Conservation (phyloP, 345 rosid genomes). For the Psidium guajava region DNA sequence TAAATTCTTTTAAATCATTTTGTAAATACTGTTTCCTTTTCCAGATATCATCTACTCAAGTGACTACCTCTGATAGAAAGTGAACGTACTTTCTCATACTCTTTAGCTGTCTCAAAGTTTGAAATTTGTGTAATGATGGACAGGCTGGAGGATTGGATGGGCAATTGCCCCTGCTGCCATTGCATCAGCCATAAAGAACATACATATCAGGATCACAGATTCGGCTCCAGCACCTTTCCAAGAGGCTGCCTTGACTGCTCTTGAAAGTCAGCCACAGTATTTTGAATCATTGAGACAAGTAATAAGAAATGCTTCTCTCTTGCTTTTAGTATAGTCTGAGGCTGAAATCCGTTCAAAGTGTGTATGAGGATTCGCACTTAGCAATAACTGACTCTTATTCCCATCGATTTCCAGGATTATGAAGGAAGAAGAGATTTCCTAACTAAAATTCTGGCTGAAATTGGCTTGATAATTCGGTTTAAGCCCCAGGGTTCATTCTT, state of each 20-base stretch:
- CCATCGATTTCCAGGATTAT: constrained; percentile 30
- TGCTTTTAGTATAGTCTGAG: background rate
- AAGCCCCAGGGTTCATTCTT: constrained; percentile 64
- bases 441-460: constrained; percentile 18
- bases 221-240: constrained; percentile 64
- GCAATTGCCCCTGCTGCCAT: constrained; percentile 48
- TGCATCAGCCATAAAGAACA: constrained; percentile 49
- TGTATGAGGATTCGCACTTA: background rate
- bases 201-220: constrained; percentile 44
- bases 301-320: background rate
- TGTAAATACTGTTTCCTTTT: background rate
- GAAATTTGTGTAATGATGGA: background rate
- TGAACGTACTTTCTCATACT: background rate
- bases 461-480: constrained; percentile 37
- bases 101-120: background rate
- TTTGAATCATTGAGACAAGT: constrained; percentile 34
- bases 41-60: background rate
- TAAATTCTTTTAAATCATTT: background rate
- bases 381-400: background rate
- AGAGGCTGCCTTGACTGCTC: constrained; percentile 45
- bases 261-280: constrained; percentile 29
- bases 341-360: background rate
- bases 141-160: constrained; percentile 74
- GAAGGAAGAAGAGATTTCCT: constrained; percentile 37
- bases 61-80: background rate